phyloP scores from a whole-genome alignment of 2,329 filamentous ascomycete genomes.

The Alternaria consortialis region DNA sequence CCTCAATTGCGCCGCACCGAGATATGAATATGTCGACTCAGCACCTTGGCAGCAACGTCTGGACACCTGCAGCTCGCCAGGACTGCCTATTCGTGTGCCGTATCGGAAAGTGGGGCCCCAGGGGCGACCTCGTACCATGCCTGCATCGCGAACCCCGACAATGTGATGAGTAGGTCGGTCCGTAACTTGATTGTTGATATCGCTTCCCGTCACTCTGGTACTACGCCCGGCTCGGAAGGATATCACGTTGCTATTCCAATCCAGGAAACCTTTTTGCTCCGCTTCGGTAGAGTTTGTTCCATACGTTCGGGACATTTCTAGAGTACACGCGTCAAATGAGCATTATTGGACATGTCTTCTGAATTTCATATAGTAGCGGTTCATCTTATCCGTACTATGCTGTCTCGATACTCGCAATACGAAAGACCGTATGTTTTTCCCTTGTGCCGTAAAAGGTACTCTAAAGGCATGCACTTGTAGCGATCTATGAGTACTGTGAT shows the following conservation, averaged over 20 bases:
- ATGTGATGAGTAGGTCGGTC: slow-evolving; percentile 5
- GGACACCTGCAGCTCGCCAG: slow-evolving; percentile 4
- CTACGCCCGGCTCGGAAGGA: slow-evolving; percentile 5
- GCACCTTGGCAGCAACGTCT: background rate
- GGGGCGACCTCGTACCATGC: slow-evolving; percentile 5
- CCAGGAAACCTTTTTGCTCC: background rate
- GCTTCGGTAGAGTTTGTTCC: background rate
- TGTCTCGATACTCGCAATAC: too few species aligned
- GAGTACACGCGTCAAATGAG: too few species aligned
- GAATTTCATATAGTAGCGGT: too few species aligned
- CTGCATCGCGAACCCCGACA: slow-evolving; percentile 5
- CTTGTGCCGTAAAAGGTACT: too few species aligned
- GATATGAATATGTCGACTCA: background rate
- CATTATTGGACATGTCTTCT: too few species aligned
- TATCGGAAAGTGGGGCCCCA: slow-evolving; percentile 5
- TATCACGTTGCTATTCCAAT: slow-evolving; percentile 1
- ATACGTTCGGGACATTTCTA: background rate
- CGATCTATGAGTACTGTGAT: too few species aligned
- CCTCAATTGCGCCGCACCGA: slow-evolving; percentile 5
- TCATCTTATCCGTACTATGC: too few species aligned
- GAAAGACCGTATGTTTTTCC: too few species aligned
- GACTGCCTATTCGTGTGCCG: slow-evolving; percentile 2
- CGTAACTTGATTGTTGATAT: slow-evolving; percentile 9
- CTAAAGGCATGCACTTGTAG: too few species aligned
- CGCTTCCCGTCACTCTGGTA: slow-evolving; percentile 9